Conservation (phyloP, 345 rosid genomes). For the Passiflora organensis region DNA sequence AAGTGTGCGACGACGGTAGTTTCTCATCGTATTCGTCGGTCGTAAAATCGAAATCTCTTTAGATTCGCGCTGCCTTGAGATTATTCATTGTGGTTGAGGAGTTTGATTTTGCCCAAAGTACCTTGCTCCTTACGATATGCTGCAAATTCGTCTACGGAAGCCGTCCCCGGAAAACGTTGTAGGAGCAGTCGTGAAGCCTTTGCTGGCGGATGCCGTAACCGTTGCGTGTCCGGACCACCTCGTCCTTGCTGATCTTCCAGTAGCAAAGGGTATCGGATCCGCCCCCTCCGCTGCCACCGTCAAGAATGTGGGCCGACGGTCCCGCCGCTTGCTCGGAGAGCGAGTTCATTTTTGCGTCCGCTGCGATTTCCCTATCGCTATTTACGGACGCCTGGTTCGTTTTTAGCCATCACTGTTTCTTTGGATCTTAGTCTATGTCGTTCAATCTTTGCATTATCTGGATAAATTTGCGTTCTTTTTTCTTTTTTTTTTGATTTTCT, state of each 20-base stretch:
- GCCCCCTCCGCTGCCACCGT: conserved; percentile 55
- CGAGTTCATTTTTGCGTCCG: conserved; percentile 96
- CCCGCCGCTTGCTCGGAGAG: conserved; percentile 92
- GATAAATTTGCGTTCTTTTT: too few species aligned
- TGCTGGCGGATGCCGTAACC: conserved; percentile 69
- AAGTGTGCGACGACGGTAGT: too few species aligned
- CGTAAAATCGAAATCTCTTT: too few species aligned
- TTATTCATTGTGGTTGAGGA: too few species aligned
- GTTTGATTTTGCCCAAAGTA: neutral
- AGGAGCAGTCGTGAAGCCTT: conserved; percentile 35
- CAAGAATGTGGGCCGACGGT: conserved; percentile 74
- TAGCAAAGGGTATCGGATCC: conserved; percentile 87
- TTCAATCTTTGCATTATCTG: neutral
- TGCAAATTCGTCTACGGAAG: conserved; percentile 75
- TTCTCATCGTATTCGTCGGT: too few species aligned
- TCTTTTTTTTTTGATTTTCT: too few species aligned
- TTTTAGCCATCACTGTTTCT: neutral
- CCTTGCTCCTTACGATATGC: conserved; percentile 32
- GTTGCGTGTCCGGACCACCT: conserved; percentile 97
- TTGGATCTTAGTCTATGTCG: too few species aligned
- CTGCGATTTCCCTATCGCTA: conserved; percentile 94
- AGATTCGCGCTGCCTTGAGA: too few species aligned
- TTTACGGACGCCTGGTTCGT: conserved; percentile 86
- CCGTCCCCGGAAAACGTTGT: conserved; percentile 39
- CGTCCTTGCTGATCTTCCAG: conserved; percentile 94